Evolutionary conservation across 2,329 filamentous ascomycete species (phyloP).

Genomic region (Xylariomycetidae sp.): DNA sequence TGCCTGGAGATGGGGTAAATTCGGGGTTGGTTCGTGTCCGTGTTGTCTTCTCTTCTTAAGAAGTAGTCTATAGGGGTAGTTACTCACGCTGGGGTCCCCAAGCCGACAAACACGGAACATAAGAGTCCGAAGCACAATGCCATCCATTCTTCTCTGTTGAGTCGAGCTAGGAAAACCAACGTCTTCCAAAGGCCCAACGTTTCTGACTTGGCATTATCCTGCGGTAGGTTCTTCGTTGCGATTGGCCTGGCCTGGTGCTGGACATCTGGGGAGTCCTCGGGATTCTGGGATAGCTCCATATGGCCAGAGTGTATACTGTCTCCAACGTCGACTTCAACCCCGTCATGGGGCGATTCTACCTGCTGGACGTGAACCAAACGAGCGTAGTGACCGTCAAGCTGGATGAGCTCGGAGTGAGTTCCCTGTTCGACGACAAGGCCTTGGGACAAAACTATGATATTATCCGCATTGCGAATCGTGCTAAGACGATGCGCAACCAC

Average conservation of each 20-base stretch:
- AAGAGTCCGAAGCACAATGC: slow-evolving; percentile 3
- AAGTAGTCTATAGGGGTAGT: no score
- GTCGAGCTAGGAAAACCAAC: slow-evolving; percentile 8
- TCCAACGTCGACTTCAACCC: no score
- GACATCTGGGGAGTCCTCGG: no score
- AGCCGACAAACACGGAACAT: slow-evolving; percentile 8
- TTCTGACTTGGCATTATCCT: slow-evolving; percentile 24
- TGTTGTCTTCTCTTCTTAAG: no score
- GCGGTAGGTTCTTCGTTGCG: no score
- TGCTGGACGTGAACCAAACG: slow-evolving; percentile 58
- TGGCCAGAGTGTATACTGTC: no score
- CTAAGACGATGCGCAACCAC: slow-evolving; percentile 83
- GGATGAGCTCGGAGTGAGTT: slow-evolving; percentile 13
- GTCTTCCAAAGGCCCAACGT: slow-evolving; percentile 9
- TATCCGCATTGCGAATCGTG: slow-evolving; percentile 86
- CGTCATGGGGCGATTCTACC: slow-evolving; percentile 43
- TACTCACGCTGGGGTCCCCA: slow-evolving; percentile 7
- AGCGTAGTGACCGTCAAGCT: slow-evolving; percentile 54
- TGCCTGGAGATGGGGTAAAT: slow-evolving; percentile 4
- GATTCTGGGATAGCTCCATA: no score
- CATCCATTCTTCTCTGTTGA: slow-evolving; percentile 24
- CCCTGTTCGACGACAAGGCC: slow-evolving; percentile 12
- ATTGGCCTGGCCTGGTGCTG: no score
- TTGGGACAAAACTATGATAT: slow-evolving; percentile 57
- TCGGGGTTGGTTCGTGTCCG: not conserved